A percentile compares a stretch with the other conserved stretches of the same genome.
Conservation (phyloP, 768 basidiomycete genomes). For the Boletellus sp. region DNA sequence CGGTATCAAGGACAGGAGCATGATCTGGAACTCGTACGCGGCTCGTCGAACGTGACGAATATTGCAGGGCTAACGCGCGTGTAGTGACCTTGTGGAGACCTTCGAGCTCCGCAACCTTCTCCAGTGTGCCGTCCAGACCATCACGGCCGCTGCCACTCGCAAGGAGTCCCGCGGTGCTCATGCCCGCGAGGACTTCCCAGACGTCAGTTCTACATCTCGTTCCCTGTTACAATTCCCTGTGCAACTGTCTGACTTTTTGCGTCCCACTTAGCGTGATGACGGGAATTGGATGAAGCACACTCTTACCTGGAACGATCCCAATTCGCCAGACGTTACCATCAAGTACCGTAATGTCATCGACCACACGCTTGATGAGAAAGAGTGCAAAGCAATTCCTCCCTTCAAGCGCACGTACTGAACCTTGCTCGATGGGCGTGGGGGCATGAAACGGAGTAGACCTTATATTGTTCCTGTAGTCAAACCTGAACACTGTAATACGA, state of each 20-base stretch:
- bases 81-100: constrained; percentile 92
- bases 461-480: constrained; percentile 8
- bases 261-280: constrained; percentile 72
- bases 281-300: constrained; percentile 94
- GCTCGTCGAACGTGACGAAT: not conserved
- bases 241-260: not conserved
- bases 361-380: constrained; percentile 88
- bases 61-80: constrained; percentile 7
- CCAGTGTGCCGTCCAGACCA: constrained; percentile 94
- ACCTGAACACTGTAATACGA: constrained; percentile 9
- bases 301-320: constrained; percentile 81
- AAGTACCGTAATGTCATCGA: constrained; percentile 85
- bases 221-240: not conserved
- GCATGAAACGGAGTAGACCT: constrained; percentile 6
- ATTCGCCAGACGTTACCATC: constrained; percentile 80
- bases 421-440: not conserved
- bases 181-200: constrained; percentile 97
- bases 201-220: constrained; percentile 45
- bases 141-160: constrained; percentile 86
- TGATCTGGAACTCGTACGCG: constrained; percentile 99
- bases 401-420: constrained; percentile 92
- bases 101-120: constrained; percentile 94
- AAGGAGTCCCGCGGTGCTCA: constrained; percentile 99
- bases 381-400: constrained; percentile 95
- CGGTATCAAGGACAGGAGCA: constrained; percentile 95